Conservation (phyloP, 352 stramenopile genomes). For the Pythium coloratum region DNA sequence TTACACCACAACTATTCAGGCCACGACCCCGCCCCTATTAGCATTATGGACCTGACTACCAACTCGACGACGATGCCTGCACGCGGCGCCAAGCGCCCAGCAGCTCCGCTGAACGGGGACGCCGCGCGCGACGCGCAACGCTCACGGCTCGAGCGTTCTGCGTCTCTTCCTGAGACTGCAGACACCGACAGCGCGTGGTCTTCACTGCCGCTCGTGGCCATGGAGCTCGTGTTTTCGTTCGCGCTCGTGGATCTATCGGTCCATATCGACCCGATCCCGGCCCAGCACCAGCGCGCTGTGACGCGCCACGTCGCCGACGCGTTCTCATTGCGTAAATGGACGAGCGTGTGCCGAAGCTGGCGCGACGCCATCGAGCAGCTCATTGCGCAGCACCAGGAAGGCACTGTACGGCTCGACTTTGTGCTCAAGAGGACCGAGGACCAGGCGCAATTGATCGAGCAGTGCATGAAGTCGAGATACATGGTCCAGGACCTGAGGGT, state of each 20-base stretch:
- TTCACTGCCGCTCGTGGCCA: slow-evolving; percentile 43
- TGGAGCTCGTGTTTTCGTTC: slow-evolving; percentile 58
- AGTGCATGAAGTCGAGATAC: slow-evolving; percentile 21
- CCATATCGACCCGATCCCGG: slow-evolving; percentile 49
- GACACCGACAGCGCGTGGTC: slow-evolving; percentile 18
- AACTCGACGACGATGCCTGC: not conserved
- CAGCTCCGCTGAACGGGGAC: not conserved
- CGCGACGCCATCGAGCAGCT: slow-evolving; percentile 47
- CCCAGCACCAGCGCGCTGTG: slow-evolving; percentile 43
- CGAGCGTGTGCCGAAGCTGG: slow-evolving; percentile 49
- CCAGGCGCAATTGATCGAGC: slow-evolving; percentile 19
- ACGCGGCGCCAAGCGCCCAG: slow-evolving; percentile 8
- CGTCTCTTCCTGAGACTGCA: not conserved
- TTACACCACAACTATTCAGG: not conserved
- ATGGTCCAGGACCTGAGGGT: slow-evolving; percentile 44
- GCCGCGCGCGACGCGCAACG: not conserved
- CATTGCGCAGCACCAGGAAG: slow-evolving; percentile 40
- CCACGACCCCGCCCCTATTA: not conserved
- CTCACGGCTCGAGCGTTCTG: not conserved
- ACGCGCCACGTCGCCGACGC: slow-evolving; percentile 38
- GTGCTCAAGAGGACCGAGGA: slow-evolving; percentile 46
- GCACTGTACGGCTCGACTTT: slow-evolving; percentile 47
- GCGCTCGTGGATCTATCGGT: slow-evolving; percentile 52
- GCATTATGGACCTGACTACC: not conserved
- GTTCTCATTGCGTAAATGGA: slow-evolving; percentile 39